These are phyloP conservation scores for Yamadazyma scolyti DNA, from an alignment of 805 yeast species.

Conservation along the genomic window DNA sequence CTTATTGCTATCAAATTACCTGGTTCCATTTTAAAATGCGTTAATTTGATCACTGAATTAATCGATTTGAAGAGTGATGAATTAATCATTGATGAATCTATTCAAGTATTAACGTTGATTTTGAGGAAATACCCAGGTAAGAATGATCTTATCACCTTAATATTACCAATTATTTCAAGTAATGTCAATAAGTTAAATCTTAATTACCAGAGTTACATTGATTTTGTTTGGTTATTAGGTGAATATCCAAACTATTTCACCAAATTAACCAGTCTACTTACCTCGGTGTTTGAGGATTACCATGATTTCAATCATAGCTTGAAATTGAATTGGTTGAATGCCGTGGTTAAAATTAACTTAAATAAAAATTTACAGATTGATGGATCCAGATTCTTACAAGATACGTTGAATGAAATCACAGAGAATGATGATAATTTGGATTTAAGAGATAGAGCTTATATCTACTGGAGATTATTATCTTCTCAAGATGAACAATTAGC, in stretches of 20 bases:
- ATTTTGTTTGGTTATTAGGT: conserved; percentile 69
- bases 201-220: conserved; percentile 50
- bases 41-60: conserved; percentile 57
- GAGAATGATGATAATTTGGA: conserved; percentile 68
- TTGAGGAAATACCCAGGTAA: conserved; percentile 61
- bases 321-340: conserved; percentile 56
- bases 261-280: conserved; percentile 45
- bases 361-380: conserved; percentile 9
- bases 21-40: conserved; percentile 50
- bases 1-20: conserved; percentile 67
- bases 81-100: conserved; percentile 57
- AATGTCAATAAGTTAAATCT: conserved; percentile 20
- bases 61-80: conserved; percentile 62
- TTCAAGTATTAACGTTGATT: conserved; percentile 59
- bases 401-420: conserved; percentile 59
- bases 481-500: conserved; percentile 37
- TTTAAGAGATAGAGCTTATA: conserved; percentile 74
- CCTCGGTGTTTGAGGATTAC: conserved; percentile 43
- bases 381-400: conserved; percentile 48
- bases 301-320: conserved; percentile 51
- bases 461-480: conserved; percentile 77
- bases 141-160: conserved; percentile 45
- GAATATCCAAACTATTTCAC: conserved; percentile 64
- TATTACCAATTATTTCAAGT: conserved; percentile 52
- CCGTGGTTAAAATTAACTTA: conserved; percentile 56